Conservation (phyloP, 2,329 filamentous ascomycete genomes). For the Lachnellula arida region DNA sequence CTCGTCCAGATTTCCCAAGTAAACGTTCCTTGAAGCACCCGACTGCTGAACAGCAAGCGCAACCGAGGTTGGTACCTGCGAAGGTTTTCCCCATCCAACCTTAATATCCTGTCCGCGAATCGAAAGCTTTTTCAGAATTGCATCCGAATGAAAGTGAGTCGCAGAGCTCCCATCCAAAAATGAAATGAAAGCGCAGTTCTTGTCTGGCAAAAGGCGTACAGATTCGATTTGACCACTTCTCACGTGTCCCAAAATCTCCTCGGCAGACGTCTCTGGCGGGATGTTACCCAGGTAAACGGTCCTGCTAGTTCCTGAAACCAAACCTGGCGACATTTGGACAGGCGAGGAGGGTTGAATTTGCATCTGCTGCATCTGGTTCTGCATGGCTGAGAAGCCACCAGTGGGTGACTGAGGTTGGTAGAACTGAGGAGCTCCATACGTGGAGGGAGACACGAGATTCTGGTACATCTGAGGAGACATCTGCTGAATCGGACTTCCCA, state of each 20-base stretch:
- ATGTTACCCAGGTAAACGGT: conserved; percentile 98
- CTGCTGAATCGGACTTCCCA: conserved; percentile 71
- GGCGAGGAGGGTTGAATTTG: conserved; percentile 63
- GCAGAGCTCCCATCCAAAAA: conserved; percentile 97
- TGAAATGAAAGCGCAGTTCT: conserved; percentile 99
- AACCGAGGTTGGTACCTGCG: conserved; percentile 94
- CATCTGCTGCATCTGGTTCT: conserved; percentile 42
- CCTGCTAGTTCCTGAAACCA: conserved; percentile 85
- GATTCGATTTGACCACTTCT: conserved; percentile 98
- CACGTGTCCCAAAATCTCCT: conserved; percentile 95
- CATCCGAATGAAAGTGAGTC: conserved; percentile 98
- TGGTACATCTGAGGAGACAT: conserved; percentile 83
- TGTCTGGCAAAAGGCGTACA: conserved; percentile 92
- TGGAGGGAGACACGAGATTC: conserved; percentile 78
- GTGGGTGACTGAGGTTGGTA: conserved; percentile 84
- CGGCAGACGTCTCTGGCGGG: conserved; percentile 91
- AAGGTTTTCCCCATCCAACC: conserved; percentile 98
- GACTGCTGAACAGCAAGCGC: conserved; percentile 97
- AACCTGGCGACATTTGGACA: conserved; percentile 69
- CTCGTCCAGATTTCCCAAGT: conserved; percentile 87
- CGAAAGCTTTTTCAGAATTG: conserved; percentile 98
- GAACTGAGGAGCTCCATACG: conserved; percentile 76
- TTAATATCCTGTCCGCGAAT: conserved; percentile 99
- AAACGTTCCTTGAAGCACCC: conserved; percentile 93
- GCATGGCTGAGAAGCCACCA: conserved; percentile 54